Conservation (phyloP, 2,329 filamentous ascomycete genomes). For the Diaporthe caulivora region DNA sequence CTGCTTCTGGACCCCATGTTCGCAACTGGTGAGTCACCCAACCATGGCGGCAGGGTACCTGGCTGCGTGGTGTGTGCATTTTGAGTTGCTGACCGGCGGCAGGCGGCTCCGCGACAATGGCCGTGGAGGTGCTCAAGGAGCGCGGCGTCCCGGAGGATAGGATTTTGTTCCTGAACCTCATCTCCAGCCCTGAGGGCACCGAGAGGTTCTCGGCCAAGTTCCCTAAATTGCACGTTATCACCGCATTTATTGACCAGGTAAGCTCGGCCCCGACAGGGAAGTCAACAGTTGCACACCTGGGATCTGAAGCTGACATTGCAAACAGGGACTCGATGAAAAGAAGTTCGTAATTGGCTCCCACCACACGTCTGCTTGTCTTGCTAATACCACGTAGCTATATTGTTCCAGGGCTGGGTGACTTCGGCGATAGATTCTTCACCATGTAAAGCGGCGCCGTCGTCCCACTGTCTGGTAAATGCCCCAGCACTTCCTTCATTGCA, state of each 20-base stretch:
- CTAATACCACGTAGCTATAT: conserved; percentile 80
- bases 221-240: conserved; percentile 90
- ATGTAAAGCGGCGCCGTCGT: conserved; percentile 64
- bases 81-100: conserved; percentile 29
- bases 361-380: conserved; percentile 35
- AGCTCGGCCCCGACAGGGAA: conserved; percentile 41
- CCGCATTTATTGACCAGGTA: conserved; percentile 91
- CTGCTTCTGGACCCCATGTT: conserved; percentile 98
- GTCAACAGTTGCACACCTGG: neutral
- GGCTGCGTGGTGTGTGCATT: neutral
- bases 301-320: conserved; percentile 42
- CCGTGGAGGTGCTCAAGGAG: conserved; percentile 90
- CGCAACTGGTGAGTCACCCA: conserved; percentile 78
- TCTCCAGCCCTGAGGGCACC: conserved; percentile 95
- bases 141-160: conserved; percentile 94
- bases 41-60: neutral
- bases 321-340: conserved; percentile 91
- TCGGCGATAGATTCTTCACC: conserved; percentile 96
- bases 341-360: conserved; percentile 73
- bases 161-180: conserved; percentile 96
- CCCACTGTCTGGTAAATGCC: conserved; percentile 21
- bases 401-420: conserved; percentile 92
- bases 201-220: conserved; percentile 90
- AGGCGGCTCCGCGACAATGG: conserved; percentile 97
- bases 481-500: conserved; percentile 7